Evolutionary conservation across 1,139 yeast species (phyloP).

Genomic region (Geotrichum fermentans): DNA sequence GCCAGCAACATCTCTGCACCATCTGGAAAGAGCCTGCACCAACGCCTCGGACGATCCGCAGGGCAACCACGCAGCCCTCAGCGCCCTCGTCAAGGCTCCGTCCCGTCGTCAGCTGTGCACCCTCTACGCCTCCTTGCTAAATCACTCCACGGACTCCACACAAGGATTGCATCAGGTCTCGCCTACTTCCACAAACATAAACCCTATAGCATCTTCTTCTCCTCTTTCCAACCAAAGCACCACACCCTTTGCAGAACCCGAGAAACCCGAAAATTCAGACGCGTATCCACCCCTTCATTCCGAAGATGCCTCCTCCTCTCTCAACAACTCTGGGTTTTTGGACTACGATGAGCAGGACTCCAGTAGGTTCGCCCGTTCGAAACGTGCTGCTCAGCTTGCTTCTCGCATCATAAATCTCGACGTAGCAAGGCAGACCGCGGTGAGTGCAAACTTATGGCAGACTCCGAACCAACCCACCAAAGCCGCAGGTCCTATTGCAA

Average conservation of each 20-base stretch:
- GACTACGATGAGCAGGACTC: too few species aligned
- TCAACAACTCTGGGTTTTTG: too few species aligned
- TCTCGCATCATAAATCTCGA: not conserved
- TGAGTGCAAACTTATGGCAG: not conserved
- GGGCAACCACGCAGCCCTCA: not conserved
- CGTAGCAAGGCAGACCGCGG: not conserved
- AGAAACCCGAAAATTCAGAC: not conserved
- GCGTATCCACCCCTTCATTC: too few species aligned
- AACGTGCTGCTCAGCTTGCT: not conserved
- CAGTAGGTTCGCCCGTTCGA: too few species aligned
- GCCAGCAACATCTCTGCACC: not conserved
- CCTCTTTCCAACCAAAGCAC: not conserved
- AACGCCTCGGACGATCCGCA: not conserved
- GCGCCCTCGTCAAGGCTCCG: not conserved
- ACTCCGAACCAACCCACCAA: not conserved
- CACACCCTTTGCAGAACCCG: not conserved
- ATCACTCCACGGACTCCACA: not conserved
- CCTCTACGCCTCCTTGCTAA: not conserved
- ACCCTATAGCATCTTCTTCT: too few species aligned
- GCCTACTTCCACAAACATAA: too few species aligned
- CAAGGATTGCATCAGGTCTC: too few species aligned
- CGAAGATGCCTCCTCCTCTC: too few species aligned
- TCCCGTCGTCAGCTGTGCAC: not conserved
- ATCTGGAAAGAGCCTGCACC: not conserved
- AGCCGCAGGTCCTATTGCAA: not conserved